Base-by-base conservation (phyloP, 78 protist species). In the Planoprotostelium fungivorum region DNA sequence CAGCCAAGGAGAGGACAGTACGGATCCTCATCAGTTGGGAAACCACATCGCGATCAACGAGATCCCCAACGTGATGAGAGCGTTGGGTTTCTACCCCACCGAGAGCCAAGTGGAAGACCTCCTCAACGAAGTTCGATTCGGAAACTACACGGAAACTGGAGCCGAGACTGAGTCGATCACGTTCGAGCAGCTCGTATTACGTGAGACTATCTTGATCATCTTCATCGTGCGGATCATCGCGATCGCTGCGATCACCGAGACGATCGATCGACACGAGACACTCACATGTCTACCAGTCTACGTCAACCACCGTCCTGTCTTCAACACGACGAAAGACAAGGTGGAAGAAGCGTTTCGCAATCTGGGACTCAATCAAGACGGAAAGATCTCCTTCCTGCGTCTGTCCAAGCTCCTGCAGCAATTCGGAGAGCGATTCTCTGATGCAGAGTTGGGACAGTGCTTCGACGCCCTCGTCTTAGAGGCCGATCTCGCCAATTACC, bases 241-340 rank as follows among this genome's bases (percentile, higher is more conserved):
- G n/a, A n/a, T n/a, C n/a, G n/a, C n/a, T n/a, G n/a, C n/a, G n/a
- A n/a, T n/a, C n/a, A n/a, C n/a, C n/a, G n/a, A n/a, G n/a, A n/a
- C n/a, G n/a, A n/a, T n/a, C n/a, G n/a, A n/a, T n/a, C n/a, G n/a
- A n/a, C 9, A 23, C 0, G 1, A 23, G 63, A 1, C 87, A 29
- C 87, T 35, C 5, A 34, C 1, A 87, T 29, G 35, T 63, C 35
- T 38, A 0, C 1, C 35, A 87, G 88, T 95, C 28, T 95, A 89
- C 83, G 93, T 95, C 34, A 95, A 95, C 85, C 97, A 95, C 89
- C 73, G 95, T 23, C 97, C 97, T 1, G 90, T 95, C 25, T 35
- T 73, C 29, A 91, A 89, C 34, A 83, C 91, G 88, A 84, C 86
- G 34, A 84, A 84, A 31, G 86, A 84, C 31, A 51, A 51, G 73